Conservation (phyloP, 2,329 filamentous ascomycete species). For the Shiraia sp. region DNA sequence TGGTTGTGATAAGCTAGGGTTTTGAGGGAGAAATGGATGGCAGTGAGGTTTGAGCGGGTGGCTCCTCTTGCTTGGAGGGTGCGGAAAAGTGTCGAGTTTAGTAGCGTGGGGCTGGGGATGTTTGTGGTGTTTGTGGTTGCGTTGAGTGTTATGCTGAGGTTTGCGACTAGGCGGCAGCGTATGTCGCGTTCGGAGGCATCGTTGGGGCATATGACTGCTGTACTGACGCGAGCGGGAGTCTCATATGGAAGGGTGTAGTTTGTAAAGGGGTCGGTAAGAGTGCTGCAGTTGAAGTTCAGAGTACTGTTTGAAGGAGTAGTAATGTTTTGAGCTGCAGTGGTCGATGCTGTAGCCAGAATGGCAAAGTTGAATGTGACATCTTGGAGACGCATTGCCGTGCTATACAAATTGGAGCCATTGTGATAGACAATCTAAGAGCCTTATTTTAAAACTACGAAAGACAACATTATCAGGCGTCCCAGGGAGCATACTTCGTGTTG, state of each 20-base stretch:
- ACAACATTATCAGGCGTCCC: no score
- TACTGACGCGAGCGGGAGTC: no score
- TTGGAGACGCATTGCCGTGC: neutral
- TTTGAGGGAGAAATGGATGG: neutral
- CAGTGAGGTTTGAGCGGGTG: neutral
- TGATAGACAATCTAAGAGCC: neutral
- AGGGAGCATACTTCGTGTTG: neutral
- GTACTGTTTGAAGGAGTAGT: neutral
- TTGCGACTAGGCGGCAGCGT: no score
- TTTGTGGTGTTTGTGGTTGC: no score
- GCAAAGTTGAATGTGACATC: neutral
- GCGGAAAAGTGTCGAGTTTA: neutral
- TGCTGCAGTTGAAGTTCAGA: constrained; percentile 6
- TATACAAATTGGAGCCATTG: neutral
- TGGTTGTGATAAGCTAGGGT: neutral
- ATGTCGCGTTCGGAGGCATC: no score
- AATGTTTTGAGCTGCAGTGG: neutral
- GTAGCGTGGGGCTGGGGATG: no score
- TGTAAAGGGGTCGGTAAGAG: neutral
- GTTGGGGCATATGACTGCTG: no score
- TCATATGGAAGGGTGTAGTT: neutral
- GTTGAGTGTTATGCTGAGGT: no score
- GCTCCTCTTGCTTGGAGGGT: neutral
- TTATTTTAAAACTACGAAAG: neutral
- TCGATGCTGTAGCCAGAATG: neutral